Base-by-base conservation (phyloP, 257 asterid genomes). In the Jacaranda copaia region DNA sequence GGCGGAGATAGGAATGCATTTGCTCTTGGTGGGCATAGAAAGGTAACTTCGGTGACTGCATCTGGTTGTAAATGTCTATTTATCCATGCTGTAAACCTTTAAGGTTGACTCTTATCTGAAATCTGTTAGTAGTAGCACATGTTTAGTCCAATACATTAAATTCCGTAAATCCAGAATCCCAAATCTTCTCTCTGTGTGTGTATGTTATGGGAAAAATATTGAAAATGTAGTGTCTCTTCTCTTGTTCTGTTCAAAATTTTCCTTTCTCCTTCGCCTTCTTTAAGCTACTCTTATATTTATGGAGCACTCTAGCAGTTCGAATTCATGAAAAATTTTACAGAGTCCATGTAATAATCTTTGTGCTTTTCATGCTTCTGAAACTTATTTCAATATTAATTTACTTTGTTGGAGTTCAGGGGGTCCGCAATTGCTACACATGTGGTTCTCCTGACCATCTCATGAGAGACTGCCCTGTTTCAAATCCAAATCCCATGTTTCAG, bases 381-480 rank as follows among this genome's bases (percentile, higher is more conserved):
- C 57, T 20, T 25, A 32, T 70, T 5, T 32, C 16, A 45, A 53
- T 73, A 49, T 64, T 65, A 68, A 9, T 42, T 77, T 35, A 13
- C 49, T 59, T 75, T 82, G 55, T 74, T 82, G 58, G 76, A 61
- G 45, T 74, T 80, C 87, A 93, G 98, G 92, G 85, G 53, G 58
- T 60, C 42, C 93, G 92, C 56, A 86, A 78, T 55, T 92, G 98
- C 85, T 92, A 88, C 81, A 70, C 78, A 66, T 94, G 96, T 86
- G 99, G 96, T 78, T 91, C 98, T 83, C 90, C 92, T 12, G 91
- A 87, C 46, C 99, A 94, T 88, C 91, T 92, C 77, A 83, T 89
- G 85, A 92, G 92, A 85, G 91, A 92, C 82, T 94, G 96, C 79
- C 92, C 93, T 74, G 78, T 81, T 64, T 80, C 95, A 75, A 83